Evolutionary conservation across 148 eudicot genomes (phyloP).

Genomic region (Spergularia marina): DNA sequence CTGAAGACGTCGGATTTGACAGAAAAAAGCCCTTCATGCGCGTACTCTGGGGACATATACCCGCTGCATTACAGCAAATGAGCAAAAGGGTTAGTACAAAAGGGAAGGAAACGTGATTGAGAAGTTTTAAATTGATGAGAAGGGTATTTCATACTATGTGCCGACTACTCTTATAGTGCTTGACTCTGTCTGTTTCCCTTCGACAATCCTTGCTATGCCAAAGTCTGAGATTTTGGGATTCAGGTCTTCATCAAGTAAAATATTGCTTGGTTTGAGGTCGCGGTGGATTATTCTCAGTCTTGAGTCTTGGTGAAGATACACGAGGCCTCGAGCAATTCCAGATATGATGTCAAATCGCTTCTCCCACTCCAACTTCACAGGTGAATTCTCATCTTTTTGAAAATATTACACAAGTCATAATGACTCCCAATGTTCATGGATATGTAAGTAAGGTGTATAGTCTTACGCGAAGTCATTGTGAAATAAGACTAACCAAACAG

Average conservation of each 20-base stretch:
- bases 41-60: constrained; percentile 35
- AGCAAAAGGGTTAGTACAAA: not conserved
- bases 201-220: constrained; percentile 31
- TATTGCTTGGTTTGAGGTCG: constrained; percentile 34
- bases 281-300: constrained; percentile 32
- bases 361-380: constrained; percentile 27
- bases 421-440: not conserved
- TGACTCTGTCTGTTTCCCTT: constrained; percentile 26
- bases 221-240: constrained; percentile 34
- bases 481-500: constrained; percentile 26
- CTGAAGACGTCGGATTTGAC: constrained; percentile 30
- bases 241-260: constrained; percentile 28
- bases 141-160: constrained; percentile 22
- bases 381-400: constrained; percentile 17
- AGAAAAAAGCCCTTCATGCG: constrained; percentile 27
- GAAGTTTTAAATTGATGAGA: not conserved
- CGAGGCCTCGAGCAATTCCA: constrained; percentile 36
- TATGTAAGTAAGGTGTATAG: not conserved
- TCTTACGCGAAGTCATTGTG: not conserved
- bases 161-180: constrained; percentile 24
- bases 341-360: constrained; percentile 38
- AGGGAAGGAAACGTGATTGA: not conserved
- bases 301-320: constrained; percentile 35
- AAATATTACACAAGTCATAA: not conserved
- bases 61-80: constrained; percentile 18